Percentiles rank a stretch among this genome's conserved stretches.
These are phyloP conservation scores for Citrus glauca DNA, from an alignment of 345 rosid species.

Conservation along the genomic window DNA sequence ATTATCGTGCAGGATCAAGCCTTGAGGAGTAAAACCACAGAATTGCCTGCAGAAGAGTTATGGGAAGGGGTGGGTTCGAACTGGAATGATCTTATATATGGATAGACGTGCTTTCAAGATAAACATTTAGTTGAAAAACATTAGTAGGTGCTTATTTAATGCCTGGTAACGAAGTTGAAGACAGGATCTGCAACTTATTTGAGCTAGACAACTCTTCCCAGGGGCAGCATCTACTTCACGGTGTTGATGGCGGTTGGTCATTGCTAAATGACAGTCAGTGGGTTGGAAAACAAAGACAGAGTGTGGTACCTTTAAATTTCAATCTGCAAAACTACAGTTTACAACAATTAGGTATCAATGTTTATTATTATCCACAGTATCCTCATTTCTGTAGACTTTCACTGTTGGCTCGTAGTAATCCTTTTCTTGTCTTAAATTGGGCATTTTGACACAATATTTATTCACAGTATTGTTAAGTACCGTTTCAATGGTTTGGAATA, in stretches of 20 bases:
- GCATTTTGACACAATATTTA: background rate
- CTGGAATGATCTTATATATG: slow-evolving; percentile 21
- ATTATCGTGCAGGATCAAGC: slow-evolving; percentile 16
- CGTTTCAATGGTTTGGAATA: background rate
- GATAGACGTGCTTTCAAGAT: slow-evolving; percentile 17
- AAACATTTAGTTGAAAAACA: slow-evolving; percentile 26
- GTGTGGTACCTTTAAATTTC: slow-evolving; percentile 24
- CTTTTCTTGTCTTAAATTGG: slow-evolving; percentile 3
- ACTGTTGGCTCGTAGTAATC: background rate
- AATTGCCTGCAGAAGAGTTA: background rate
- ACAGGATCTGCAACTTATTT: slow-evolving; percentile 34
- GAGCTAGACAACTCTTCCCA: slow-evolving; percentile 34
- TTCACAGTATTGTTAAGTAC: background rate
- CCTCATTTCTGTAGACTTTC: background rate
- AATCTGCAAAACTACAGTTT: slow-evolving; percentile 22
- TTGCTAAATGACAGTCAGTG: slow-evolving; percentile 27
- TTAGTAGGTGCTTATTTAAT: slow-evolving; percentile 33
- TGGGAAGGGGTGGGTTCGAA: slow-evolving; percentile 12
- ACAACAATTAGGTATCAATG: slow-evolving; percentile 33
- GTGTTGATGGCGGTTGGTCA: slow-evolving; percentile 33
- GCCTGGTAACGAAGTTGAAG: slow-evolving; percentile 46
- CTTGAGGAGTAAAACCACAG: slow-evolving; percentile 1
- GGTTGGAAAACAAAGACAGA: slow-evolving; percentile 29
- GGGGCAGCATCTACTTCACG: slow-evolving; percentile 26
- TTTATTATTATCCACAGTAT: background rate